Base-by-base conservation (phyloP, 257 asterid genomes). In the Handroanthus guayacan region DNA sequence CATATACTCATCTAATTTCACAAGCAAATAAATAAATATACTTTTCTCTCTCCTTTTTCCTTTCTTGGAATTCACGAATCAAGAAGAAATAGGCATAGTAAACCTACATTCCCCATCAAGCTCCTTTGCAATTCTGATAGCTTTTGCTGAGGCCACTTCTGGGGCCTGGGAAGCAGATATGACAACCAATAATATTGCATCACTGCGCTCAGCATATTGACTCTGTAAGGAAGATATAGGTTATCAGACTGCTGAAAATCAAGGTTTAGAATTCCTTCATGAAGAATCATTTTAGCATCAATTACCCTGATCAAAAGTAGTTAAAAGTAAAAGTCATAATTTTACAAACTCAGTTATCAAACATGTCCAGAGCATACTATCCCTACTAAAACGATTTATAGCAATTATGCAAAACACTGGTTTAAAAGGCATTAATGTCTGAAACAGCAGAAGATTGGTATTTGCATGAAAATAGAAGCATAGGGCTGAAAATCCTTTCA, bases 81-180 rank as follows among this genome's bases (percentile, higher is more conserved):
- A 67, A 65, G 67, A 74, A 6, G 72, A 75, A 76, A 71, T 54
- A 38, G 45, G 41, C 65, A 48, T 36, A n/a, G 75, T 67, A 78
- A 76, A 86, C 98, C 56, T 73, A 95, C 99, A 87, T 86, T 95
- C 98, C 80, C 97, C 94, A 83, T 95, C 99, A 84, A 86, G 92
- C 80, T 95, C 99, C 84, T 91, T 95, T 1, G 98, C 99, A 61
- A 92, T 89, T 83, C 99, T 89, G 71, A 95, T 77, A 67, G 98
- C 98, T 89, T 95, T 95, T 63, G 91, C 87, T 71, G 98, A 85
- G 69, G 95, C 94, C 75, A 95, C 96, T 86, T 95, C 99, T 16
- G 94, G 97, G 60, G 96, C 99, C 88, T 89, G 98, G 68, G 92
- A 76, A 56, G 99, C 99, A 65, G 99, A 92, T 82, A 95, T 89